Evolutionary conservation across 1,139 yeast genomes (phyloP), one percentile per base, ranked within the genome.

Genomic region (Hyphopichia burtonii): DNA sequence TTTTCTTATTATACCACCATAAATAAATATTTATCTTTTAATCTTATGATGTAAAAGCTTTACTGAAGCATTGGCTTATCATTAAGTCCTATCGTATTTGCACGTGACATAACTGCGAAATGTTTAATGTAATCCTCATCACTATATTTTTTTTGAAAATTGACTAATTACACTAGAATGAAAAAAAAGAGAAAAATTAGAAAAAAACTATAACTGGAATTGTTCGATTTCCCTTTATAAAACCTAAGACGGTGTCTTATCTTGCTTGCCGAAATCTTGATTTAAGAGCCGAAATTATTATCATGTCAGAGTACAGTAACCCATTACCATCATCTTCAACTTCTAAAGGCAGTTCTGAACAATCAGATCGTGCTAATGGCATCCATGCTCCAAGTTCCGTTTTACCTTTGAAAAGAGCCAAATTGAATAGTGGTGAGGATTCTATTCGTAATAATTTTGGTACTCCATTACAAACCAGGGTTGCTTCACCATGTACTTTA

Each of bases 401-500:
- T 3, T 36, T 56, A 18, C 67, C 67, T 2, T 39, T 55, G 36
- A 64, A 63, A 45, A 54, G 59, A 45, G 47, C 63, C 15, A 59
- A 54, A 42, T 47, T 62, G 23, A 39, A 51, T 15, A 50, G 53
- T 39, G 43, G 48, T 36, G 41, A 40, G 20, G 46, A 46, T 17
- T 35, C 37, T 27, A 12, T 32, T 15, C 28, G 34, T 27, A 31
- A 44, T 3, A 34, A 31, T 23, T 41, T 42, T 40, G 56, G 54
- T 12, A 60, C 68, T n/a, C 88, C 94, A 16, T 68, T 83, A 47
- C 86, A 80, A 53, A 85, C 90, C 3, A 73, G 93, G 54, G 89
- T 88, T 1, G 89, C 91, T 1, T 82, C 91, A 4, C 96, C 96
- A 27, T 86, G 83, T 58, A 86, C 95, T 1, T 63, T 84, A 41